Conservation (phyloP, 2,329 filamentous ascomycete genomes). For the Aspergillus spinulosporus region DNA sequence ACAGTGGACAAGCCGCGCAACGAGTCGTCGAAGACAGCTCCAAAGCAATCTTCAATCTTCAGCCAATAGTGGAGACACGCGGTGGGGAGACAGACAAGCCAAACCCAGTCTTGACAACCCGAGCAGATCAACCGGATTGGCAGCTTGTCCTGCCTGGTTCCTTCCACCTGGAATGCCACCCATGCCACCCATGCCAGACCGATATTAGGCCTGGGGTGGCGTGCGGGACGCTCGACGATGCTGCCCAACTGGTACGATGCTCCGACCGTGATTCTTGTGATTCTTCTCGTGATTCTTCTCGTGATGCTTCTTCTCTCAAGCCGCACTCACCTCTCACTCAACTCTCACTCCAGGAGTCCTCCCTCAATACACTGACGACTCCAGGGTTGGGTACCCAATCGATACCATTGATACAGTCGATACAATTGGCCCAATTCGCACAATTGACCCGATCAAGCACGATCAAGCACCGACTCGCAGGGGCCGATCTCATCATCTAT, state of each 20-base stretch:
- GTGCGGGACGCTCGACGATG: slow-evolving; percentile 4
- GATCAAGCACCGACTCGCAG: not conserved
- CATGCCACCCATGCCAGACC: not conserved
- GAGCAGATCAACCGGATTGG: not conserved
- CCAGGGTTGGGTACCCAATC: slow-evolving; percentile 7
- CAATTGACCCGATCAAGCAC: not conserved
- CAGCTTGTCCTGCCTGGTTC: slow-evolving; percentile 12
- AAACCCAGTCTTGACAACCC: slow-evolving; percentile 1
- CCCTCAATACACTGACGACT: too few species aligned
- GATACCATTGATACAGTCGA: too few species aligned
- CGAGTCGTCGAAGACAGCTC: not conserved
- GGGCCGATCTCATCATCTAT: slow-evolving; percentile 8
- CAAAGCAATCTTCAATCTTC: too few species aligned
- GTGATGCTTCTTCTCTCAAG: too few species aligned
- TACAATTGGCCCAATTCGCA: too few species aligned
- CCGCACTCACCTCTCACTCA: too few species aligned
- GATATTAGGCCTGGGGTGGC: slow-evolving; percentile 11
- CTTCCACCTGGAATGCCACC: too few species aligned
- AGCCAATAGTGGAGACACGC: not conserved
- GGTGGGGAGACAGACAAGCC: slow-evolving; percentile 22
- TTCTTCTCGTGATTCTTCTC: too few species aligned
- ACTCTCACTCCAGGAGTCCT: not conserved
- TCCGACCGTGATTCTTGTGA: too few species aligned
- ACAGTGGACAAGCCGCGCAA: too few species aligned
- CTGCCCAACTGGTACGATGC: slow-evolving; percentile 19